Conservation (phyloP, 2,329 filamentous ascomycete genomes). For the Fusarium decemcellulare region DNA sequence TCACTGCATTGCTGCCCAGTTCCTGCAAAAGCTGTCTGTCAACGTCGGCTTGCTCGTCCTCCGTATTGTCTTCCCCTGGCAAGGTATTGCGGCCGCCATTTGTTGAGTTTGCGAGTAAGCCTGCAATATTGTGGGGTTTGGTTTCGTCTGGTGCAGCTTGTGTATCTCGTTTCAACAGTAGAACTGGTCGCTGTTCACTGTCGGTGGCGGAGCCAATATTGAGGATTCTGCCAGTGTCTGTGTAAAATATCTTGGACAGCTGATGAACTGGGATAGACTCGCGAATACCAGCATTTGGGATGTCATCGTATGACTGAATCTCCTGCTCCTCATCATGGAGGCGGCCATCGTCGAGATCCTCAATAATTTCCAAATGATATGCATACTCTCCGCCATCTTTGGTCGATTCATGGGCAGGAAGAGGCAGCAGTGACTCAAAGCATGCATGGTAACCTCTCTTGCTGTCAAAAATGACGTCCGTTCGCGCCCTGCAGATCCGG, state of each 20-base stretch:
- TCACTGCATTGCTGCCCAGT: constrained; percentile 19
- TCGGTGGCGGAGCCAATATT: constrained; percentile 76
- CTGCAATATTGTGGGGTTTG: constrained; percentile 10
- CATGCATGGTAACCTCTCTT: constrained; percentile 32
- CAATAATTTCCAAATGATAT: constrained; percentile 86
- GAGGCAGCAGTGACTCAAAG: neutral
- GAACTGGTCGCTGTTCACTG: constrained; percentile 56
- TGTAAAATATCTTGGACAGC: constrained; percentile 93
- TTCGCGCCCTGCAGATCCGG: constrained; percentile 80
- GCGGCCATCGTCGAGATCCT: constrained; percentile 78
- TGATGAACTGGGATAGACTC: constrained; percentile 69
- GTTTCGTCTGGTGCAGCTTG: constrained; percentile 20
- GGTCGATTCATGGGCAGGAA: constrained; percentile 4
- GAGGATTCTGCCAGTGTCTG: constrained; percentile 89
- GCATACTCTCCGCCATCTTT: constrained; percentile 65
- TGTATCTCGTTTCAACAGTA: constrained; percentile 52
- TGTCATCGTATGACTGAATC: constrained; percentile 55
- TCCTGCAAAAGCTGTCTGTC: constrained; percentile 59
- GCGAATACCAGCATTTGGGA: constrained; percentile 62
- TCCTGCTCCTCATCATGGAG: constrained; percentile 60
- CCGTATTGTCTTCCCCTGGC: constrained; percentile 33
- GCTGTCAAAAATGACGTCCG: constrained; percentile 39
- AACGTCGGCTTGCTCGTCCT: constrained; percentile 60
- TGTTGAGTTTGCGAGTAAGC: constrained; percentile 60
- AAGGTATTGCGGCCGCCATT: constrained; percentile 7